A percentile compares a stretch with the other conserved stretches of the same genome.
These are phyloP conservation scores for Scleroderma citrinum DNA, from an alignment of 768 basidiomycete species.

Conservation along the genomic window DNA sequence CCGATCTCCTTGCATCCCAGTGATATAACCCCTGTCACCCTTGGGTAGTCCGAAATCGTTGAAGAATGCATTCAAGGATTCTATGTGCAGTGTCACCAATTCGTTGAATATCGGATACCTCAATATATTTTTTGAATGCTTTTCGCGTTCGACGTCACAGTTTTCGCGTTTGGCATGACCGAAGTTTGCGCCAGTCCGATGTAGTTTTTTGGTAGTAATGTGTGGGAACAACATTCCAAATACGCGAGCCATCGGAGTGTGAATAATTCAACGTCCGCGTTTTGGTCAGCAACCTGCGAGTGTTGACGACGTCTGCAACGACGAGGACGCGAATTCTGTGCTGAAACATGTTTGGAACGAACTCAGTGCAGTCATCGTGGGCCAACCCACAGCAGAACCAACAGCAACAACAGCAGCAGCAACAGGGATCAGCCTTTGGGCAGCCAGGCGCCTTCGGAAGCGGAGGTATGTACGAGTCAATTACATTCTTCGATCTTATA, in stretches of 20 bases:
- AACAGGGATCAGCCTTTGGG: slow-evolving; percentile 57
- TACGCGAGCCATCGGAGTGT: too few relatives aligned
- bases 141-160: slow-evolving; percentile 73
- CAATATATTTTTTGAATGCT: slow-evolving; percentile 62
- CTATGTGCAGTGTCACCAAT: slow-evolving; percentile 89
- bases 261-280: slow-evolving; percentile 17
- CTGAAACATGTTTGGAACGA: slow-evolving; percentile 57
- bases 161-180: slow-evolving; percentile 22
- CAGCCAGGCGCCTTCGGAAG: slow-evolving; percentile 62
- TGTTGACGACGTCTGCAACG: too few relatives aligned
- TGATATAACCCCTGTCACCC: slow-evolving; percentile 68
- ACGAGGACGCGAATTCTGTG: slow-evolving; percentile 14
- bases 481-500: slow-evolving; percentile 16
- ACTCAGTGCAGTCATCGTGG: slow-evolving; percentile 57
- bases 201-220: slow-evolving; percentile 14
- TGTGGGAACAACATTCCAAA: slow-evolving; percentile 21
- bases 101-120: slow-evolving; percentile 82
- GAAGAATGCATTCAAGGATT: slow-evolving; percentile 95
- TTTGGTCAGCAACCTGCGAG: slow-evolving; percentile 6
- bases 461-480: slow-evolving; percentile 34
- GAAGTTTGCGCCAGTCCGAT: too few relatives aligned
- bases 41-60: slow-evolving; percentile 81
- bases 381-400: slow-evolving; percentile 60
- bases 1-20: slow-evolving; percentile 80
- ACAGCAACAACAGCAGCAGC: slow-evolving; percentile 43